Conservation (phyloP, 306 rosid species). For the Cucumis cinereus region DNA sequence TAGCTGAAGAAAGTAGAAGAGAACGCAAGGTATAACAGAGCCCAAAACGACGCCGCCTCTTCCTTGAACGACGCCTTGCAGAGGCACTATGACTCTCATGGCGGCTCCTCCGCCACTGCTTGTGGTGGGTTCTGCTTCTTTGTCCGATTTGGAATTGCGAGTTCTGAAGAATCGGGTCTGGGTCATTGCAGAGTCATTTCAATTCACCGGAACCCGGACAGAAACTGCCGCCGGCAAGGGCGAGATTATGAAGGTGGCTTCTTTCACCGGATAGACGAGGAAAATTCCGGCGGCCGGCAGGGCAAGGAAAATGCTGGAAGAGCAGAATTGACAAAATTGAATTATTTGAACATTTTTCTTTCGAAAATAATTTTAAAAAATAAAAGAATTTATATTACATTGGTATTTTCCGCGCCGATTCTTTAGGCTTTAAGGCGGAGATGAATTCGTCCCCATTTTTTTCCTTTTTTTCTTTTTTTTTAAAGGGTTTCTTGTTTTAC, state of each 20-base stretch:
- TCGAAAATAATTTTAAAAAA: neutral
- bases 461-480: neutral
- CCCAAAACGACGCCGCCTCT: conserved; percentile 77
- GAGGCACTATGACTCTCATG: conserved; percentile 92
- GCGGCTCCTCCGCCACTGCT: conserved; percentile 24
- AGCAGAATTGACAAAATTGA: neutral
- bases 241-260: neutral
- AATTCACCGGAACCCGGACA: neutral
- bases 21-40: conserved; percentile 85
- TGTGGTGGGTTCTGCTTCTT: conserved; percentile 10
- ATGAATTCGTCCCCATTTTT: neutral
- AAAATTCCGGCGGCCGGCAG: neutral
- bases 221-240: neutral
- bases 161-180: conserved; percentile 5
- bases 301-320: neutral
- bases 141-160: conserved; percentile 1
- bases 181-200: conserved; percentile 31
- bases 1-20: conserved; percentile 72
- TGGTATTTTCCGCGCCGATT: conserved; percentile 7
- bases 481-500: neutral
- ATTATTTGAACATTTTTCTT: neutral
- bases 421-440: neutral
- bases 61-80: conserved; percentile 87
- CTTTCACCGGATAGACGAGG: neutral
- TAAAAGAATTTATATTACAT: neutral